These are phyloP conservation scores for Pestalotiopsis sp. DNA, from an alignment of 2,329 filamentous ascomycete species.

Conservation along the genomic window DNA sequence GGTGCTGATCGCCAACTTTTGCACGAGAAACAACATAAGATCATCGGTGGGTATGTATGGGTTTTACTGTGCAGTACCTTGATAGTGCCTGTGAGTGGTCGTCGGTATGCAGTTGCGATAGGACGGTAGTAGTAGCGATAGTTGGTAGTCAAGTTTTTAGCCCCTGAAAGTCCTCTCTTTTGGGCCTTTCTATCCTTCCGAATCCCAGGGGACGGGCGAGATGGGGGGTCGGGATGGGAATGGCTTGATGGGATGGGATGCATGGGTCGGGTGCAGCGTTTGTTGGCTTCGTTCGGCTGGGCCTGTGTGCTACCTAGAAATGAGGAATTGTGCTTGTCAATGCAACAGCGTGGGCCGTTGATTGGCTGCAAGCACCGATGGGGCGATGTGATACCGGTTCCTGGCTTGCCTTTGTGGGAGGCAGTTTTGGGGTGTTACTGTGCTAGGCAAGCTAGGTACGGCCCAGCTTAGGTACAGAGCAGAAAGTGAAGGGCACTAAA, in stretches of 20 bases:
- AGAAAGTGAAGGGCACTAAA: background rate
- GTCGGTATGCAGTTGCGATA: background rate
- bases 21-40: background rate
- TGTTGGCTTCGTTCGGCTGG: background rate
- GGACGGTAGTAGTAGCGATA: background rate
- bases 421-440: background rate
- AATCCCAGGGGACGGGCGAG: background rate
- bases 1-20: constrained; percentile 1
- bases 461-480: background rate
- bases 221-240: too few species aligned
- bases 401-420: background rate
- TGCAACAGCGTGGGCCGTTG: constrained; percentile 1
- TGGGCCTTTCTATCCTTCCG: background rate
- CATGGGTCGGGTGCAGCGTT: background rate
- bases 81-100: background rate
- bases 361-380: background rate
- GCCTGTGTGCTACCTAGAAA: background rate
- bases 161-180: background rate
- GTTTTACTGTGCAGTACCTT: background rate
- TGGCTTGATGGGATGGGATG: background rate
- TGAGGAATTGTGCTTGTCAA: background rate
- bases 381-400: background rate
- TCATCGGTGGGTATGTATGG: constrained; percentile 3
- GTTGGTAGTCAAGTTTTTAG: background rate
- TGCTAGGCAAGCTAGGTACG: background rate